Base-by-base conservation (phyloP, 2,329 filamentous ascomycete genomes). In the Aspergillus sclerotialis region DNA sequence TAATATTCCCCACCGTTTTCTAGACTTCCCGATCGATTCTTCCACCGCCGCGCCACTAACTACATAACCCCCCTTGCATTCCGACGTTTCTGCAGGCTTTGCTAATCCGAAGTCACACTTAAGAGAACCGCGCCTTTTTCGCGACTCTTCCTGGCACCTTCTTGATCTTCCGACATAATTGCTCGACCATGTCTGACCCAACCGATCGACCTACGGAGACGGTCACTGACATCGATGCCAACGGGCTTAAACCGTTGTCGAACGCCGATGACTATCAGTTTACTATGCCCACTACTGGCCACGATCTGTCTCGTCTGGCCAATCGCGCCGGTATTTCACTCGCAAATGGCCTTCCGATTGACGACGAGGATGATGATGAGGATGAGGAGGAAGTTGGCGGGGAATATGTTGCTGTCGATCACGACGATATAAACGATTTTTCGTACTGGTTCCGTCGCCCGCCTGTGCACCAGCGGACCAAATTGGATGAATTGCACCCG, bases 401-500 rank as follows among this genome's bases (percentile, higher is more conserved):
- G 23, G 63, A 63, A 30, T 65, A 59, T 36, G 59, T 65, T 32
- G 55, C 61, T 2, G 60, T 64, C 8, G 60, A 64, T 28, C 61
- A 63, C 39, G 59, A 63, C 14, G 63, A 65, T 44, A 45, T 53
- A 13, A 57, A 51, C 14, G 61, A 65, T 37, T 60, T 51, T 37
- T 55, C 61, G 29, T 64, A 60, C 48, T 64, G 59, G 49, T 62
- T 65, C 43, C 61, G 61, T 25, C 60, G 59, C 29, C 56, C 57
- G 12, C 60, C 56, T 26, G 49, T 52, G n/a, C 56, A 56, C 30
- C 53, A 56, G 15, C 58, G 50, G 35, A 57, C 58, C 23, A 53
- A 56, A 36, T 43, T 65, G 7, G 79, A 81, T 49, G 69, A 75
- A 32, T 75, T 86, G 50, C 75, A 84, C 51, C 79, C 86, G 16